phyloP scores from a whole-genome alignment of 192 early-diverging fungal species.

The Phlyctochytrium bullatum region DNA sequence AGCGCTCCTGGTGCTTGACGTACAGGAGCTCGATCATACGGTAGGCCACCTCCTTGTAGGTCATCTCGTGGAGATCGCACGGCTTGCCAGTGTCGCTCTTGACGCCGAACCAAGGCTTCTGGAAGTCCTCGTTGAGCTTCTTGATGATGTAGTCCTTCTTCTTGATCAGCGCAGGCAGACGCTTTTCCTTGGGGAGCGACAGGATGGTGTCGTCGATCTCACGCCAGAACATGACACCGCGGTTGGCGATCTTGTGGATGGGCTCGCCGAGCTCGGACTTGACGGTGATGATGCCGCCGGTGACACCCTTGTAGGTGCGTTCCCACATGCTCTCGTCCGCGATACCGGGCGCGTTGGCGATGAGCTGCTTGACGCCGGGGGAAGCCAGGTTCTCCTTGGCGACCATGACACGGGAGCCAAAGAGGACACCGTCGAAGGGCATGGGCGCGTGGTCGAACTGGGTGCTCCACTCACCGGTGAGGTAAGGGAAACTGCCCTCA shows the following conservation, averaged over 20 bases:
- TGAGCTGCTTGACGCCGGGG: slow-evolving; percentile 77
- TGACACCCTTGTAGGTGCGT: slow-evolving; percentile 71
- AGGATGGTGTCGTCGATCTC: slow-evolving; percentile 82
- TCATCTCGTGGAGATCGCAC: slow-evolving; percentile 88
- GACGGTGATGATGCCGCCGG: slow-evolving; percentile 80
- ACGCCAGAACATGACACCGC: slow-evolving; percentile 72
- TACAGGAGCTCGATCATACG: slow-evolving; percentile 84
- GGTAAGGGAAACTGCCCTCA: slow-evolving; percentile 80
- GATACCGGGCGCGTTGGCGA: slow-evolving; percentile 80
- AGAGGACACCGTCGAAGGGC: slow-evolving; percentile 93
- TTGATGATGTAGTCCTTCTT: slow-evolving; percentile 86
- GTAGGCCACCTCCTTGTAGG: slow-evolving; percentile 81
- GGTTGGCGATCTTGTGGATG: slow-evolving; percentile 89
- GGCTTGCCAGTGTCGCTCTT: slow-evolving; percentile 60
- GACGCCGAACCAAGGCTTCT: slow-evolving; percentile 93
- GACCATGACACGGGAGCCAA: slow-evolving; percentile 97
- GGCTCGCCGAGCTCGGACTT: slow-evolving; percentile 90
- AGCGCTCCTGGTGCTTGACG: slow-evolving; percentile 65
- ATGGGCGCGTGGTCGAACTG: slow-evolving; percentile 81
- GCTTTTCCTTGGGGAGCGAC: slow-evolving; percentile 78
- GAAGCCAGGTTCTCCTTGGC: slow-evolving; percentile 83
- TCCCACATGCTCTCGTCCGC: slow-evolving; percentile 78
- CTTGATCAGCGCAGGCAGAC: slow-evolving; percentile 62
- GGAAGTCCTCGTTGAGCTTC: slow-evolving; percentile 83
- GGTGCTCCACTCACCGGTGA: slow-evolving; percentile 89